These are phyloP conservation scores for Polysphondylium violaceum DNA, from an alignment of 78 protist species.

Conservation along the genomic window DNA sequence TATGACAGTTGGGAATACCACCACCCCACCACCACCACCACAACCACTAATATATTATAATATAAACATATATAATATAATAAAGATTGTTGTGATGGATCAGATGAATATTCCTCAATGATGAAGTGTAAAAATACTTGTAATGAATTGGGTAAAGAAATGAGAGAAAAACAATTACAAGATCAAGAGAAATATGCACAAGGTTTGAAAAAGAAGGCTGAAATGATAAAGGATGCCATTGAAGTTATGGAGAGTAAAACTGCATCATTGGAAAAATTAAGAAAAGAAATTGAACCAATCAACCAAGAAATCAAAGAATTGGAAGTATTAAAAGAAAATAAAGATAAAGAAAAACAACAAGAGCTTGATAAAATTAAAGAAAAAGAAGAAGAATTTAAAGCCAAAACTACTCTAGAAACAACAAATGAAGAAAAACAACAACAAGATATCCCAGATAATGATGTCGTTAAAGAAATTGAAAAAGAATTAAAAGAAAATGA, in stretches of 20 bases:
- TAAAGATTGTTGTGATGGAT: constrained; percentile 87
- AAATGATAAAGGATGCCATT: constrained; percentile 45
- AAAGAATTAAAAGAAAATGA: background rate
- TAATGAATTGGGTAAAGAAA: constrained; percentile 21
- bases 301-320: constrained; percentile 33
- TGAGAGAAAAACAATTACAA: constrained; percentile 17
- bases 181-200: background rate
- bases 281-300: constrained; percentile 59
- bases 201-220: constrained; percentile 52
- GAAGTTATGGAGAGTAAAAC: background rate
- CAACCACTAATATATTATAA: background rate
- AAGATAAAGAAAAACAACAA: constrained; percentile 12
- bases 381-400: constrained; percentile 12
- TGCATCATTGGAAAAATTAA: background rate
- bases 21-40: too few species aligned
- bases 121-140: constrained; percentile 65
- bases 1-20: too few species aligned
- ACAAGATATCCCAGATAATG: background rate
- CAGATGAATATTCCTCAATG: constrained; percentile 58
- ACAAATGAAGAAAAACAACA: background rate
- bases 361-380: constrained; percentile 12
- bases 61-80: background rate
- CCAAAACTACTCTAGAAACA: background rate
- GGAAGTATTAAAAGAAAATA: constrained; percentile 26
- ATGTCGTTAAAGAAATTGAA: background rate